Evolutionary conservation across 306 rosid genomes (phyloP).

Genomic region (Fagus crenata): DNA sequence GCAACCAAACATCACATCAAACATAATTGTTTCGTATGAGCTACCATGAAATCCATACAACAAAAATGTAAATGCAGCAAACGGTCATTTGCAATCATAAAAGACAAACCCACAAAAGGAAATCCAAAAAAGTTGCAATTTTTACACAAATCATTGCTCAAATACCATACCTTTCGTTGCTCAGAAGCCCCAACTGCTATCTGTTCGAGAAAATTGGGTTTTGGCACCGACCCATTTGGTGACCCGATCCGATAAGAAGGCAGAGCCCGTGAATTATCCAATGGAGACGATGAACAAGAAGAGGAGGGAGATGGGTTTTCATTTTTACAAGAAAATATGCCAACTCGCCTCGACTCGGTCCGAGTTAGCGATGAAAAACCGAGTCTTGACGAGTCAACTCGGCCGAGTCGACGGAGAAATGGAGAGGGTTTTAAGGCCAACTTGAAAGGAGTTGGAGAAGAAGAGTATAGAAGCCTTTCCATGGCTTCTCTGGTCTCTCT

Average conservation of each 20-base stretch:
- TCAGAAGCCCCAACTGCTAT: conserved; percentile 34
- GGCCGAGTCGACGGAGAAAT: conserved; percentile 33
- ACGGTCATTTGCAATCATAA: conserved; percentile 5
- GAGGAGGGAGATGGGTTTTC: conserved; percentile 42
- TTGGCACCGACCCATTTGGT: conserved; percentile 31
- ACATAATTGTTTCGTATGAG: neutral
- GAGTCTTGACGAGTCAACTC: conserved; percentile 41
- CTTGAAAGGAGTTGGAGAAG: conserved; percentile 51
- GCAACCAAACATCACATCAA: conserved; percentile 7
- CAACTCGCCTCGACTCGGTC: conserved; percentile 26
- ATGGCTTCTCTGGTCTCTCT: conserved; percentile 46
- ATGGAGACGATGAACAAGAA: conserved; percentile 27
- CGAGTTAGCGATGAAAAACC: conserved; percentile 31
- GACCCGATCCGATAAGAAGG: conserved; percentile 29
- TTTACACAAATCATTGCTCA: neutral
- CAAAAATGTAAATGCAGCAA: neutral
- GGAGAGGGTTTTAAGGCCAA: conserved; percentile 29
- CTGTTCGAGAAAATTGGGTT: conserved; percentile 42
- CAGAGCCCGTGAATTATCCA: conserved; percentile 15
- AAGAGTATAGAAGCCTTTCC: conserved; percentile 85
- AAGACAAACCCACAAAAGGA: neutral
- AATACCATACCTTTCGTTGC: conserved; percentile 52
- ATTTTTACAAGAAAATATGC: conserved; percentile 39
- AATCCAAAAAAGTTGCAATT: neutral
- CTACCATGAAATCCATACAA: neutral